These are phyloP conservation scores for Drosera spatulata DNA, from an alignment of 179 eudicot genomes.

Conservation along the genomic window DNA sequence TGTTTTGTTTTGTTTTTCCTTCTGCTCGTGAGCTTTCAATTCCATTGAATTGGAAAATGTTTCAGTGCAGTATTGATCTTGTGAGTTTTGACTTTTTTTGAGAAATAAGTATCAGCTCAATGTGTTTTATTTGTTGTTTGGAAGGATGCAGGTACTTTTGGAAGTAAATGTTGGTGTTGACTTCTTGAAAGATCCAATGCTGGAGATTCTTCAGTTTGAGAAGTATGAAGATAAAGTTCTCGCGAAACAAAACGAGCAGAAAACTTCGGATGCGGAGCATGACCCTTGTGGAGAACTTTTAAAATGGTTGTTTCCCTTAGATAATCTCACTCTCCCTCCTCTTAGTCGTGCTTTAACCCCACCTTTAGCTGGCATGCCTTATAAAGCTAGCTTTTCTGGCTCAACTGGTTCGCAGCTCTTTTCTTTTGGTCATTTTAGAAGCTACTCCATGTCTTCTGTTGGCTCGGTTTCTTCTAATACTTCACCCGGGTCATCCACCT, in stretches of 20 bases:
- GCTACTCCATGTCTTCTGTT: conserved; percentile 95
- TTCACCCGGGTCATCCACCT: conserved; percentile 20
- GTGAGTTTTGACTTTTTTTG: no score
- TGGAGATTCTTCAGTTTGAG: conserved; percentile 94
- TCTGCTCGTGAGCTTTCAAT: no score
- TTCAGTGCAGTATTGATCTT: no score
- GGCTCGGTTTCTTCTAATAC: conserved; percentile 36
- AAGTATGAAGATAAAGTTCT: conserved; percentile 38
- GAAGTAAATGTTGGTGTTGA: conserved; percentile 86
- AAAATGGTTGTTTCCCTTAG: conserved; percentile 92
- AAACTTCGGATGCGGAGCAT: conserved; percentile 20
- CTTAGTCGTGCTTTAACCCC: conserved; percentile 56
- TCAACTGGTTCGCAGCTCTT: conserved; percentile 74
- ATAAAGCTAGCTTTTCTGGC: conserved; percentile 47
- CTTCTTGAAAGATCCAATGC: conserved; percentile 60
- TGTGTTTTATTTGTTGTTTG: conserved; percentile 36
- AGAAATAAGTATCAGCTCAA: no score
- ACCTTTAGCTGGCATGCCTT: conserved; percentile 40
- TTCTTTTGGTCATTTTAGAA: conserved; percentile 84
- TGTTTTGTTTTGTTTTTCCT: no score
- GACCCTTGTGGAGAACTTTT: conserved; percentile 65
- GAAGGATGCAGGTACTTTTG: conserved; percentile 99
- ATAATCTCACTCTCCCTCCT: conserved; percentile 57
- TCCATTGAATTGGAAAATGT: no score
- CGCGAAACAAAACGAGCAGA: conserved; percentile 23